These are phyloP conservation scores for Pythium monospermum DNA, from an alignment of 352 stramenopile genomes.

Conservation along the genomic window DNA sequence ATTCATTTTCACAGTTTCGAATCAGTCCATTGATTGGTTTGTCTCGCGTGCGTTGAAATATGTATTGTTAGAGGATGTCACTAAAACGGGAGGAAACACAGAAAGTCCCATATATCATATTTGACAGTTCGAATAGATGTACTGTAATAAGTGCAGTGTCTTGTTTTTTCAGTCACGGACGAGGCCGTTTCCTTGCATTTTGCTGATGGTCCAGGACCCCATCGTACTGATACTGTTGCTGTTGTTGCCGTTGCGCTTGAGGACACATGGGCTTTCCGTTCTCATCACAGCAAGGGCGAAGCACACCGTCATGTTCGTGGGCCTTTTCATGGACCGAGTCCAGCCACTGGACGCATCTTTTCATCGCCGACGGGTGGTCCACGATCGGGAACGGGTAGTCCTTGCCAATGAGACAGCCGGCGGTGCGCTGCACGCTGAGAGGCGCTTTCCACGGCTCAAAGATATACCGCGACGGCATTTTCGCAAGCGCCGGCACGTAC, in stretches of 20 bases:
- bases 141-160: neutral
- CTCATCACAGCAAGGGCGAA: constrained; percentile 18
- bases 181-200: neutral
- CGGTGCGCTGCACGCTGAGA: constrained; percentile 74
- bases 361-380: constrained; percentile 84
- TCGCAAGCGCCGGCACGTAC: constrained; percentile 86
- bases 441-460: constrained; percentile 97
- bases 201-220: no score
- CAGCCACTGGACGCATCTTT: constrained; percentile 91
- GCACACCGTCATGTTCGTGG: constrained; percentile 23
- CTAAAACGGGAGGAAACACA: no score
- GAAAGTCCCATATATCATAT: no score
- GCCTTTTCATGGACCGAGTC: constrained; percentile 34
- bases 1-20: no score
- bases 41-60: constrained; percentile 4
- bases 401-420: constrained; percentile 86
- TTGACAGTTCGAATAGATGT: no score
- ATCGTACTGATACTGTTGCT: neutral
- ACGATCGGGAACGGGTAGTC: constrained; percentile 96
- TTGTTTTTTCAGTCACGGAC: neutral
- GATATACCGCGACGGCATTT: constrained; percentile 94
- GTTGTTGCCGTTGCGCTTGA: constrained; percentile 1
- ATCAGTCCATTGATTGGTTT: neutral
- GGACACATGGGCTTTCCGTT: constrained; percentile 15
- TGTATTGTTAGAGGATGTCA: neutral